Evolutionary conservation across 2,329 filamentous ascomycete species (phyloP), one percentile per base, ranked within the genome.

Genomic region (Exutisphaerella laricina): DNA sequence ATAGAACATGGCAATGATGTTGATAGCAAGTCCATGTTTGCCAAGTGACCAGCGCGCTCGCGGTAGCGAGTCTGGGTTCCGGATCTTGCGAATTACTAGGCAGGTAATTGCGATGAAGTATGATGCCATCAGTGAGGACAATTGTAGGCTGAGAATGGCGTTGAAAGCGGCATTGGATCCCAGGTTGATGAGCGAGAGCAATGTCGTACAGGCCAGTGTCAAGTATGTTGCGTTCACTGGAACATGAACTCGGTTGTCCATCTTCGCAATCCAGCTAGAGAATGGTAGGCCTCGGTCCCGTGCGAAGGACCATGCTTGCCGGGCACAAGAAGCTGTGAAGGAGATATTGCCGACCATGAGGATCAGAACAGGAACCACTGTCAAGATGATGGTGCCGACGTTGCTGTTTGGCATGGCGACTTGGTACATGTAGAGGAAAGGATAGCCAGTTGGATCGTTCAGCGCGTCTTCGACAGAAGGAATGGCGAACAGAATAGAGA

Each of bases 1-100:
- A 33, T 53, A 53, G 8, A 28, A 31, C 10, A 36, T 40, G 13
- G 50, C 48, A 21, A 48, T 17, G 25, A 47, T 42, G 21, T 52
- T 52, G 13, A 52, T 46, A 1, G 43, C 31, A 6, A 52, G 35
- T 2, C 46, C 49, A 17, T 39, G 12, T 16, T 32, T 42, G 3
- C 49, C 56, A 5, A 59, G 45, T 2, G 48, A 55, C 50, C 54
- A 58, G 32, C 51, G 41, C 9, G 51, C 51, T 17, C 37, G 41
- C 5, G 54, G 54, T 18, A 58, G 33, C 5, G 54, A 49, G 17
- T 37, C 45, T 30, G 49, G 45, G 17, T 50, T 40, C 2, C 43
- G 31, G 6, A 54, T 31, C 21, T 53, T 53, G 21, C 47, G 43
- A 12, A 51, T 32, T 7, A 54, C 41, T 4, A 52, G 32, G 36